These are phyloP conservation scores for Schizothecium vesticola DNA, from an alignment of 495 filamentous ascomycete species.

Conservation along the genomic window DNA sequence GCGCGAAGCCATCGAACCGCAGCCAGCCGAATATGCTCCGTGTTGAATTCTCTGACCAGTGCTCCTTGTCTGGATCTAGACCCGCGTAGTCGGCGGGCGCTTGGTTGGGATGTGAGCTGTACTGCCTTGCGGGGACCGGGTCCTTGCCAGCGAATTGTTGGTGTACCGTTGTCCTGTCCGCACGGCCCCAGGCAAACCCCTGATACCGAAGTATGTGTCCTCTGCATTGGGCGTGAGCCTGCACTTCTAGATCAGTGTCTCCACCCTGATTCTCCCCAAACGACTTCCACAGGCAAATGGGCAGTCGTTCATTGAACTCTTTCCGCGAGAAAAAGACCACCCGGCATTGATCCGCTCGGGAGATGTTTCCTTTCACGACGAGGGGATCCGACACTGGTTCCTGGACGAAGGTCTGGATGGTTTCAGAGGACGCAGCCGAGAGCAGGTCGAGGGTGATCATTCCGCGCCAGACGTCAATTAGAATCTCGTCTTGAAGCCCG, in stretches of 20 bases:
- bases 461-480: constrained; percentile 8
- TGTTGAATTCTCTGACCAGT: constrained; percentile 13
- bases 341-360: constrained; percentile 15
- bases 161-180: background rate
- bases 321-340: constrained; percentile 15
- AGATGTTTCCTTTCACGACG: constrained; percentile 5
- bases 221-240: constrained; percentile 11
- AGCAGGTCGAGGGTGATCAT: constrained; percentile 13
- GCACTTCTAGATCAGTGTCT: constrained; percentile 10
- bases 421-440: constrained; percentile 16
- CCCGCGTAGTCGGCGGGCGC: constrained; percentile 1
- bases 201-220: constrained; percentile 15
- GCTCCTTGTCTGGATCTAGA: constrained; percentile 11
- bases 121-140: background rate
- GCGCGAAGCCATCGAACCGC: constrained; percentile 7
- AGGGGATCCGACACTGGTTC: constrained; percentile 13
- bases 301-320: constrained; percentile 10
- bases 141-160: background rate
- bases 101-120: background rate
- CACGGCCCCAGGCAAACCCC: constrained; percentile 12
- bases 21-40: constrained; percentile 10
- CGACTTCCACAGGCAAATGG: constrained; percentile 16
- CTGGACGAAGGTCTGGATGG: constrained; percentile 16
- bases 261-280: constrained; percentile 8
- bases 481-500: constrained; percentile 11